These are phyloP conservation scores for Chrysosporium queenslandicum DNA, from an alignment of 2,329 filamentous ascomycete species.

Conservation along the genomic window DNA sequence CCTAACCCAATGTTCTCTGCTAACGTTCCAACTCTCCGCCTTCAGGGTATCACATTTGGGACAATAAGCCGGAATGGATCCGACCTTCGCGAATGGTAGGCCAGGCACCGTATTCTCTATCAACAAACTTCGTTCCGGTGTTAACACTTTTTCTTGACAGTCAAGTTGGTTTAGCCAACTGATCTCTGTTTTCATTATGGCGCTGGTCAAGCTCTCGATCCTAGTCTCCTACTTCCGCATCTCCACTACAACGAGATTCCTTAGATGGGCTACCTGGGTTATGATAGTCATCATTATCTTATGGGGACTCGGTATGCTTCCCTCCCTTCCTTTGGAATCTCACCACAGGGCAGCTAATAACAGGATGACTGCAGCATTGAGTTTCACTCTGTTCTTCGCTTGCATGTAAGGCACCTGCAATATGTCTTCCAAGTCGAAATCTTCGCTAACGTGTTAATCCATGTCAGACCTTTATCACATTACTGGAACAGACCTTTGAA, in stretches of 20 bases:
- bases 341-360: neutral
- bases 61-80: slow-evolving; percentile 15
- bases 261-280: slow-evolving; percentile 12
- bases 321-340: neutral
- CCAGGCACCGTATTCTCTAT: neutral
- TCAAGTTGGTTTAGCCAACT: slow-evolving; percentile 17
- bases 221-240: slow-evolving; percentile 17
- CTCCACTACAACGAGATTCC: slow-evolving; percentile 6
- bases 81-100: slow-evolving; percentile 14
- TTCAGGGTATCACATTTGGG: slow-evolving; percentile 18
- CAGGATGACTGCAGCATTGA: slow-evolving; percentile 11
- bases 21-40: neutral
- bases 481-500: slow-evolving; percentile 12
- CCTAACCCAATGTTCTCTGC: neutral
- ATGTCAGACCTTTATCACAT: slow-evolving; percentile 13
- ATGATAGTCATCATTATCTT: slow-evolving; percentile 11
- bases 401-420: slow-evolving; percentile 14
- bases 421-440: neutral
- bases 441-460: neutral
- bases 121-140: neutral
- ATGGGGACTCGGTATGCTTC: slow-evolving; percentile 16
- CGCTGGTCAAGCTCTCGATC: slow-evolving; percentile 17
- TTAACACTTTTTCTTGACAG: slow-evolving; percentile 7
- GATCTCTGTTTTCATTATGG: slow-evolving; percentile 15
- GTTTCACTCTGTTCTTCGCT: slow-evolving; percentile 13